These are phyloP conservation scores for Leucocoprinus sp. DNA, from an alignment of 768 basidiomycete genomes.

Conservation along the genomic window DNA sequence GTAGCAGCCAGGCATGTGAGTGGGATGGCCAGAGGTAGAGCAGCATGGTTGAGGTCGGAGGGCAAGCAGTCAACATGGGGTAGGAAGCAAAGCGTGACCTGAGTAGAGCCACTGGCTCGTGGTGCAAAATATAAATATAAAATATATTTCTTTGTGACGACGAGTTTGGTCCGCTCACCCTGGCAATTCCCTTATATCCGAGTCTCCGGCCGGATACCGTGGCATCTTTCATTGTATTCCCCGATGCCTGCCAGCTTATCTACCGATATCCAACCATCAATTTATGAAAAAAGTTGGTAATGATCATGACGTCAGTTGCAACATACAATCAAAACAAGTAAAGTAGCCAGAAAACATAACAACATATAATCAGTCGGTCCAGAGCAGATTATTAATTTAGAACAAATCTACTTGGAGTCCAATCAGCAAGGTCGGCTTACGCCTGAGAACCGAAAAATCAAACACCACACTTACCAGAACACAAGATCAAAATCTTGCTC, in stretches of 20 bases:
- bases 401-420: too few species aligned
- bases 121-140: constrained; percentile 9
- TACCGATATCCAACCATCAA: too few species aligned
- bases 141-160: constrained; percentile 9
- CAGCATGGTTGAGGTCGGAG: constrained; percentile 3
- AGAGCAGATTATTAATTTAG: too few species aligned
- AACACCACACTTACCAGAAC: neutral
- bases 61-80: constrained; percentile 6
- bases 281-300: too few species aligned
- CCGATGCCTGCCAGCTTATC: neutral
- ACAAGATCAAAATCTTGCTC: too few species aligned
- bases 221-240: neutral
- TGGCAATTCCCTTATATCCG: neutral
- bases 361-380: neutral
- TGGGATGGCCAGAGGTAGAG: constrained; percentile 1
- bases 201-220: neutral
- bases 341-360: neutral
- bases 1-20: too few species aligned
- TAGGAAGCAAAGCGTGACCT: constrained; percentile 11
- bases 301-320: neutral
- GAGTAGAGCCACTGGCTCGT: constrained; percentile 6
- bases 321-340: neutral
- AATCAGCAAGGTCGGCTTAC: too few species aligned
- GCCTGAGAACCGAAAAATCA: neutral
- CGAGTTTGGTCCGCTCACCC: neutral